Evolutionary conservation across 2,329 filamentous ascomycete genomes (phyloP).

Genomic region (Penicillium occitanis): DNA sequence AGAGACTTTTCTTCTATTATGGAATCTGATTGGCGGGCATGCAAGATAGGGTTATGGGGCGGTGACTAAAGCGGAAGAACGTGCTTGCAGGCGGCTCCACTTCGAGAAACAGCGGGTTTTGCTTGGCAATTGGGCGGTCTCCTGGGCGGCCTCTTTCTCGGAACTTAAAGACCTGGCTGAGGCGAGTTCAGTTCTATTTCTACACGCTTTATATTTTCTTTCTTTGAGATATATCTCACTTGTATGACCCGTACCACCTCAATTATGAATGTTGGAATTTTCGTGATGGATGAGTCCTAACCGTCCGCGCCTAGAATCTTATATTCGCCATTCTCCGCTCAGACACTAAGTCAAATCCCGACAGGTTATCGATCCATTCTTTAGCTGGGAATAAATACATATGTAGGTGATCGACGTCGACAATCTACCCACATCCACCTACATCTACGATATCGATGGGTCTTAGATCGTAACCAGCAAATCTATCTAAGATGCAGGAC

Average conservation of each 20-base stretch:
- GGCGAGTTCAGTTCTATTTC: neutral
- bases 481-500: neutral
- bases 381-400: too few relatives aligned
- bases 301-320: neutral
- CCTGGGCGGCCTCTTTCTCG: neutral
- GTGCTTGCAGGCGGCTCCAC: neutral
- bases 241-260: neutral
- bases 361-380: neutral
- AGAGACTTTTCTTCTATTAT: neutral
- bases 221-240: neutral
- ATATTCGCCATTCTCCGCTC: neutral
- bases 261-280: neutral
- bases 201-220: neutral
- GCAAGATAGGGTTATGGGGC: slow-evolving; percentile 6
- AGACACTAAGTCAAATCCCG: neutral
- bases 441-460: neutral
- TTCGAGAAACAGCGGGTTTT: neutral
- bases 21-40: neutral
- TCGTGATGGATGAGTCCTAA: neutral
- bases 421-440: neutral
- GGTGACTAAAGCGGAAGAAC: neutral
- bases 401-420: neutral
- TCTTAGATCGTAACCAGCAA: neutral
- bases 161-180: too few relatives aligned
- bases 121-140: neutral